Conservation (phyloP, 2,329 filamentous ascomycete species). For the Botrytis fragariae region DNA sequence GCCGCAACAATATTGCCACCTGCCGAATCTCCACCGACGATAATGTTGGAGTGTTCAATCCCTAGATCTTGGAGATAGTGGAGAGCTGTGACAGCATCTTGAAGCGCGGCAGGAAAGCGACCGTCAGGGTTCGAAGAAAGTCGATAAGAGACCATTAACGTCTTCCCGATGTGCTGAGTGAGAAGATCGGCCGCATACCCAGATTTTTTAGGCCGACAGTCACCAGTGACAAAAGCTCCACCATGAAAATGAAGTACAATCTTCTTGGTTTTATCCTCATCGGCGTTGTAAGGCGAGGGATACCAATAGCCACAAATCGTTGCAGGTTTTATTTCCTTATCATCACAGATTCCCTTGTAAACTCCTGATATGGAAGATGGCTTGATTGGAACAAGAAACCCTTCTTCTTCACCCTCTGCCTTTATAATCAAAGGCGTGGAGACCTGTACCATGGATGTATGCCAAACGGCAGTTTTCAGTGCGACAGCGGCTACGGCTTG, state of each 20-base stretch:
- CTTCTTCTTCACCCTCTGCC: background rate
- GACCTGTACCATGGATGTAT: background rate
- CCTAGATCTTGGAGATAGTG: background rate
- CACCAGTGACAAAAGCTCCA: slow-evolving; percentile 47
- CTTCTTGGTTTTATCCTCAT: slow-evolving; percentile 7
- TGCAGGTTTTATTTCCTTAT: background rate
- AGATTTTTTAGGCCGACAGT: slow-evolving; percentile 41
- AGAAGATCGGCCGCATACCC: slow-evolving; percentile 36
- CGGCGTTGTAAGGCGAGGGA: background rate
- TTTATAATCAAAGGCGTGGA: background rate
- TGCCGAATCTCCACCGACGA: background rate
- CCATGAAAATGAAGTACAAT: slow-evolving; percentile 47
- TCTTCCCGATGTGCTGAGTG: background rate
- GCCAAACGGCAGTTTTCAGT: background rate
- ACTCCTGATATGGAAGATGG: background rate
- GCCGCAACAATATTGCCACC: background rate
- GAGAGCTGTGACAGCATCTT: slow-evolving; percentile 45
- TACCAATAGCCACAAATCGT: background rate
- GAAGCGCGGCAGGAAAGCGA: slow-evolving; percentile 49
- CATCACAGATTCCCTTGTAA: background rate
- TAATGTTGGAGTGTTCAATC: background rate
- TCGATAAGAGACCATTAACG: background rate
- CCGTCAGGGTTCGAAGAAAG: slow-evolving; percentile 41
- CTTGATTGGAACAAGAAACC: slow-evolving; percentile 7
- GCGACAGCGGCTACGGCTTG: slow-evolving; percentile 7